Evolutionary conservation across 2,329 filamentous ascomycete genomes (phyloP).

Genomic region (Fusarium kyushuense): DNA sequence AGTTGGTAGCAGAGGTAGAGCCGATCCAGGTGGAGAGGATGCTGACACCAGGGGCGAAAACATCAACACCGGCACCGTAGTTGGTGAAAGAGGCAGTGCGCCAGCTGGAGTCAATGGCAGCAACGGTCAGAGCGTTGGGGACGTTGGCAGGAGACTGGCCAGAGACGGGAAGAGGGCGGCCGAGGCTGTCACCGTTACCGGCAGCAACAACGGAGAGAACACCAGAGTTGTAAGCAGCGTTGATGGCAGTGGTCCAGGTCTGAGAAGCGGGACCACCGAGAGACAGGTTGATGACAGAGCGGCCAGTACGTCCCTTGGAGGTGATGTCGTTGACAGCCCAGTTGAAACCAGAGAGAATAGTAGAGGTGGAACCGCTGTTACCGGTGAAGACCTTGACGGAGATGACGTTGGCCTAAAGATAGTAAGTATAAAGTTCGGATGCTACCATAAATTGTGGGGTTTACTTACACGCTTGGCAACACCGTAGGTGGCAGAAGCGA

Average conservation of each 20-base stretch:
- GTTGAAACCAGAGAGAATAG: conserved; percentile 56
- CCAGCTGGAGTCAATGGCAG: conserved; percentile 57
- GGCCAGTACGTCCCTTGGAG: conserved; percentile 51
- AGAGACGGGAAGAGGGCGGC: conserved; percentile 53
- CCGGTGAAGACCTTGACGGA: conserved; percentile 52
- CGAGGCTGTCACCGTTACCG: conserved; percentile 55
- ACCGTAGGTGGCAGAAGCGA: conserved; percentile 56
- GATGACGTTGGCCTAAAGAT: conserved; percentile 41
- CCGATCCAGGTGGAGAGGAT: conserved; percentile 60
- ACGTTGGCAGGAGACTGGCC: conserved; percentile 61
- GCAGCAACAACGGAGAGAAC: conserved; percentile 61
- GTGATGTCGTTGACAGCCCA: conserved; percentile 55
- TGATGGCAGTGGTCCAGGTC: conserved; percentile 57
- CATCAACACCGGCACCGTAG: conserved; percentile 58
- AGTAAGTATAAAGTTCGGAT: conserved; percentile 2
- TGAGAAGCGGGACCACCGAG: conserved; percentile 55
- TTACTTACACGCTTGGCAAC: conserved; percentile 56
- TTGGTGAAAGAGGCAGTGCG: conserved; percentile 61
- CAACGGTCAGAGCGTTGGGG: conserved; percentile 62
- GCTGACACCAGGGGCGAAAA: conserved; percentile 57
- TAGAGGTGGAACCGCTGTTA: conserved; percentile 41
- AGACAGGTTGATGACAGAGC: conserved; percentile 56
- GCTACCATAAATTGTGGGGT: neutral
- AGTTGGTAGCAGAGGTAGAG: conserved; percentile 48
- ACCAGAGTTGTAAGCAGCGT: conserved; percentile 54